These are phyloP conservation scores for Aspergillus glaucus DNA, from an alignment of 2,329 filamentous ascomycete genomes.

Conservation along the genomic window DNA sequence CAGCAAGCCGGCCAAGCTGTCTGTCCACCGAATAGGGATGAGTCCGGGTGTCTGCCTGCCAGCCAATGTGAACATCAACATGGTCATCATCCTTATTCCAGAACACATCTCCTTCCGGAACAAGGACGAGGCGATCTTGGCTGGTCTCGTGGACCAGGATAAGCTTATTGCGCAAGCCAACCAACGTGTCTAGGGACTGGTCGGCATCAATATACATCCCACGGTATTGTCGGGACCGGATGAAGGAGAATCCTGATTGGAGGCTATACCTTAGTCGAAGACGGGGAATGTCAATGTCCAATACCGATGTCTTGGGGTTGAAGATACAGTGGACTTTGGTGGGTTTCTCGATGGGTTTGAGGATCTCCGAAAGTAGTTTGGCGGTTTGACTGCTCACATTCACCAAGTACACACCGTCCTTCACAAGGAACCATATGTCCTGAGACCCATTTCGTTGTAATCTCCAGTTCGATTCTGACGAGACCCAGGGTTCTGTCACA, in stretches of 20 bases:
- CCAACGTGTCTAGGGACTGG: conserved; percentile 44
- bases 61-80: conserved; percentile 32
- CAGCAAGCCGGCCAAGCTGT: conserved; percentile 45
- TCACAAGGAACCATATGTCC: not conserved
- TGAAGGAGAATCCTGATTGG: conserved; percentile 6
- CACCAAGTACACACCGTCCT: not conserved
- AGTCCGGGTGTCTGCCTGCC: conserved; percentile 13
- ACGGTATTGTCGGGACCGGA: conserved; percentile 47
- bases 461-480: not conserved
- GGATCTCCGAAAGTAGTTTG: not conserved
- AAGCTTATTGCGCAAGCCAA: conserved; percentile 47
- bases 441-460: not conserved
- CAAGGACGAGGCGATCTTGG: not conserved
- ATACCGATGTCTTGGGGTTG: not conserved
- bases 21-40: conserved; percentile 47
- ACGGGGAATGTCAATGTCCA: conserved; percentile 40
- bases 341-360: not conserved
- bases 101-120: not conserved
- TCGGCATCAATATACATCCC: conserved; percentile 45
- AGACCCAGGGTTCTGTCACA: not conserved
- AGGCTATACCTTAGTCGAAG: conserved; percentile 46
- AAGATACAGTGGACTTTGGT: not conserved
- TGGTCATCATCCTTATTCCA: conserved; percentile 18
- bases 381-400: not conserved
- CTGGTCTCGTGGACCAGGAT: conserved; percentile 35